Percentiles rank a stretch among this genome's conserved stretches.
Evolutionary conservation across 345 rosid species (phyloP).

Genomic region (Brassica juncea): DNA sequence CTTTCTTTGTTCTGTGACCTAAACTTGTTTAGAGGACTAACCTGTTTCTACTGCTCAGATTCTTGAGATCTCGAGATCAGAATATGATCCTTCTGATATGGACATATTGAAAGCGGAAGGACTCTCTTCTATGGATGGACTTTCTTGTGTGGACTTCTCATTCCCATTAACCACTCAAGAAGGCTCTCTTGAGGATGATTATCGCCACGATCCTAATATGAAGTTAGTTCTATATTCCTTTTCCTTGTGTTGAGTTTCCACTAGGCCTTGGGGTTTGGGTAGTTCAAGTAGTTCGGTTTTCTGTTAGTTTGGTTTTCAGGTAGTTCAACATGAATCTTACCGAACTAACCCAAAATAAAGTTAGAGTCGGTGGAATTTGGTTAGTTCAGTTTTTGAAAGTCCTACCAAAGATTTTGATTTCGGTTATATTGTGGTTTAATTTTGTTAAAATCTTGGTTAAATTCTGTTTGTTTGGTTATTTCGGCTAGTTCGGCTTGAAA

Average conservation of each 20-base stretch:
- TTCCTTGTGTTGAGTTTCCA: neutral
- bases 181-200: slow-evolving; percentile 28
- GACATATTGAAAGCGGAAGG: slow-evolving; percentile 88
- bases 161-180: slow-evolving; percentile 51
- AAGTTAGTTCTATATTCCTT: slow-evolving; percentile 49
- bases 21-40: slow-evolving; percentile 6
- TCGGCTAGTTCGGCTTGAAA: neutral
- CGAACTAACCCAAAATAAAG: too few relatives aligned
- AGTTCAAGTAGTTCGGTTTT: neutral
- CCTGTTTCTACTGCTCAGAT: slow-evolving; percentile 49
- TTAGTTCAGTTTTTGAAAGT: neutral
- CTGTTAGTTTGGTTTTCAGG: too few relatives aligned
- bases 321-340: too few relatives aligned
- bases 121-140: slow-evolving; percentile 61
- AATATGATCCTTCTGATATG: slow-evolving; percentile 73
- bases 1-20: neutral
- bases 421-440: neutral
- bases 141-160: slow-evolving; percentile 72
- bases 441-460: neutral
- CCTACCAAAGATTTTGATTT: neutral
- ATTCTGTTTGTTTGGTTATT: neutral
- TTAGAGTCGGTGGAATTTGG: neutral
- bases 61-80: slow-evolving; percentile 67
- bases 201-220: slow-evolving; percentile 47
- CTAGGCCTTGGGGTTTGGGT: neutral